Evolutionary conservation across 1,139 yeast genomes (phyloP).

Genomic region (Arxiozyma heterogenica): DNA sequence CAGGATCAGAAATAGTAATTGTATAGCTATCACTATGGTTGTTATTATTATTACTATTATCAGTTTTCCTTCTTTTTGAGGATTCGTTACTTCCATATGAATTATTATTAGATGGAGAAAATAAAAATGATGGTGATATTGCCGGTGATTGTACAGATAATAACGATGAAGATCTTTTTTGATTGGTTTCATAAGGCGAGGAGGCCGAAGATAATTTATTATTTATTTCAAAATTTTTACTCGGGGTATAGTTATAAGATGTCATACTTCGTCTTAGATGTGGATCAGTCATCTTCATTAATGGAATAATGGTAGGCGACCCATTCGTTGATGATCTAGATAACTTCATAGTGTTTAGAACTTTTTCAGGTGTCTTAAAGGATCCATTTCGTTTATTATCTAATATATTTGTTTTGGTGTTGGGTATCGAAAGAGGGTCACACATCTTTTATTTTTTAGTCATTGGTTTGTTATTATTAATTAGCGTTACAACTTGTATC

Average conservation of each 20-base stretch:
- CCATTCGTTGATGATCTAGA: not conserved
- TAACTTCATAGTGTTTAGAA: not conserved
- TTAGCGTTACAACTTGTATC: not conserved
- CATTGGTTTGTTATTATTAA: not conserved
- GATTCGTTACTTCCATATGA: not conserved
- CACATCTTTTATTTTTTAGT: not conserved
- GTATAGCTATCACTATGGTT: not conserved
- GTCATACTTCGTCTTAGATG: not conserved
- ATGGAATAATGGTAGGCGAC: not conserved
- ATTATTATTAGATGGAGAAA: not conserved
- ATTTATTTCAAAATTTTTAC: not conserved
- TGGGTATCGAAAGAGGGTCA: not conserved
- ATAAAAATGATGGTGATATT: not conserved
- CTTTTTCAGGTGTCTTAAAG: not conserved
- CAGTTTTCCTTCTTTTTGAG: too few relatives aligned
- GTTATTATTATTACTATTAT: not conserved
- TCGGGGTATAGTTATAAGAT: not conserved
- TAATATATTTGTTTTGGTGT: not conserved
- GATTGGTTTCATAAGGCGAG: not conserved
- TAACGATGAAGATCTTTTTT: not conserved
- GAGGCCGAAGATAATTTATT: not conserved
- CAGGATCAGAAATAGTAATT: not conserved
- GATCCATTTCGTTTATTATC: not conserved
- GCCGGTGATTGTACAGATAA: too few relatives aligned
- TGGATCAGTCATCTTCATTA: constrained; percentile 1